Base-by-base conservation (phyloP, 768 basidiomycete species). In the Suillus plorans region DNA sequence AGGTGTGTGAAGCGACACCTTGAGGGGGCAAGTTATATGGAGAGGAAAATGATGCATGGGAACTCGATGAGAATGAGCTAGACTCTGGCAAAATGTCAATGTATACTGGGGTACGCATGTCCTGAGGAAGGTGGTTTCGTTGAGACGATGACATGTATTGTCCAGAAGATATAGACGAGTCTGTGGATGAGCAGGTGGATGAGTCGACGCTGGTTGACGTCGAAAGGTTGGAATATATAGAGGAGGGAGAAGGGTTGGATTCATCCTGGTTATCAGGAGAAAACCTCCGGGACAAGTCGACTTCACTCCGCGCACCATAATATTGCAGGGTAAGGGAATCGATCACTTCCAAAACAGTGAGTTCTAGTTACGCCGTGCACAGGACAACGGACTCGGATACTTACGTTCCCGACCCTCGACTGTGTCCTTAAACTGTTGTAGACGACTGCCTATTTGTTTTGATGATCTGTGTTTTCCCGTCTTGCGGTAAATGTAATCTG, bases 391-490 rank as follows among this genome's bases (percentile, higher is more conserved):
- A 31, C 31, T 6, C 31, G 31, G 61, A 10, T 36, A 83, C 89
- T 76, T 73, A 92, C 91, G 78, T 73, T 85, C 80, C 73, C 89
- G 89, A 50, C 89, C 90, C 56, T 89, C 86, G 67, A 85, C 84
- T 4, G 89, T 89, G 74, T 92, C 90, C 69, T 89, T 79, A 56
- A 92, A 83, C 71, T 92, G 90, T 73, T 92, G 91, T 37, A 92
- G 80, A 63, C 91, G 89, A 71, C 89, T 90, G 63, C 91, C 90
- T 56, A 92, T 90, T 75, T 92, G 90, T 74, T 92, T 92, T 37
- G 90, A 85, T 10, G 89, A 88, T 65, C 91, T 82, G 66, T 82
- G 80, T 73, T 88, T 86, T 28, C 90, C 89, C 0, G 91, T 92
- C 67, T 82, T 83, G 45, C 81, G 80, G 71, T 80, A 85, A 71